Conservation (phyloP, 805 yeast genomes). For the Saccharomyces eubayanus region DNA sequence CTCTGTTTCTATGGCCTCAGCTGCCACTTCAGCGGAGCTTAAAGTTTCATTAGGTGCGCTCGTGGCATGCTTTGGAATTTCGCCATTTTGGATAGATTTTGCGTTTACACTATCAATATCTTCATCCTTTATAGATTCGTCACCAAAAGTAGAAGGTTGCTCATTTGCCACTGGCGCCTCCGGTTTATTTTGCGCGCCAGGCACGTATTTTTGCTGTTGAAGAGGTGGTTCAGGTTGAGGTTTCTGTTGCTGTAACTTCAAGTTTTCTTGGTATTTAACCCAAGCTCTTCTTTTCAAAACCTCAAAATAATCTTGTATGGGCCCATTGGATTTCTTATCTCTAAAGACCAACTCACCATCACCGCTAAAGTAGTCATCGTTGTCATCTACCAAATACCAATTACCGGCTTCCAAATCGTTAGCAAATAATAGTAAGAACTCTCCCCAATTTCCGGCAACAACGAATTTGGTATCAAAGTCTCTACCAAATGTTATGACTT, state of each 20-base stretch:
- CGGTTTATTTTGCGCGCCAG: constrained; percentile 5
- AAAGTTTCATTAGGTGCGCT: neutral
- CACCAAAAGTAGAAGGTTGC: constrained; percentile 6
- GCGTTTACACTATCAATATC: constrained; percentile 3
- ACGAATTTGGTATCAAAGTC: constrained; percentile 87
- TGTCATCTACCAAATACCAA: constrained; percentile 58
- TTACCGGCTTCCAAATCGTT: constrained; percentile 83
- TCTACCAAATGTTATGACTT: constrained; percentile 86
- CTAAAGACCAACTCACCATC: constrained; percentile 68
- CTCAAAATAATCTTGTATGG: constrained; percentile 37
- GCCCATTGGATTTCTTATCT: constrained; percentile 47
- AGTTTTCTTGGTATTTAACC: constrained; percentile 12
- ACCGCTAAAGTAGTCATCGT: constrained; percentile 60
- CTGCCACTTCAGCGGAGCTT: neutral
- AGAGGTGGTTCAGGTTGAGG: constrained; percentile 4
- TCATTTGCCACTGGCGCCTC: constrained; percentile 5
- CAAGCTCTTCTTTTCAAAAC: constrained; percentile 32
- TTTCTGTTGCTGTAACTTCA: constrained; percentile 3
- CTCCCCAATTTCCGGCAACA: constrained; percentile 83
- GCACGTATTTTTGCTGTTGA: constrained; percentile 2
- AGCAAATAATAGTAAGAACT: constrained; percentile 71
- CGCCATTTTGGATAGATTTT: constrained; percentile 4
- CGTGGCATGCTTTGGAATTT: neutral
- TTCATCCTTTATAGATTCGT: neutral
- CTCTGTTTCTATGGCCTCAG: neutral